Base-by-base conservation (phyloP, 805 yeast species). In the Lachancea lanzarotensis region DNA sequence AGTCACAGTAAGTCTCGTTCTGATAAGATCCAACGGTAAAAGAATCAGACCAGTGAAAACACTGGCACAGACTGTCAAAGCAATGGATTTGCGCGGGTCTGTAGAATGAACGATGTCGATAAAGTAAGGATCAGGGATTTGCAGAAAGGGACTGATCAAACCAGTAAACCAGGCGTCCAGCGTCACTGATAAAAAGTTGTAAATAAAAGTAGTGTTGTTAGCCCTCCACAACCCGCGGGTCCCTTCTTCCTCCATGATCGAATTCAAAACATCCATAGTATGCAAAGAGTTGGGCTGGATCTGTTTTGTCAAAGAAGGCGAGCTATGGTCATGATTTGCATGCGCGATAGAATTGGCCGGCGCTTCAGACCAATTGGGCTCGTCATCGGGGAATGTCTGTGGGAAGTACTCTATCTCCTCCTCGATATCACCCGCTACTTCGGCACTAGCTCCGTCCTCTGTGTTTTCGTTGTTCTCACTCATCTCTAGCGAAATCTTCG, bases 101-200 rank as follows among this genome's bases (percentile, higher is more conserved):
- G 89, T 78, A 10, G 93, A 82, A 56, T 85, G 93, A 17, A 86
- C 73, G 41, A 84, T 73, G 51, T 87, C 95, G 53, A 88, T 81
- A 60, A 88, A 83, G 49, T 81, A 79, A 2, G 96, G 96, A 60
- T 90, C 97, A 0, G 96, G 95, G 26, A 88, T 78, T 16, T 84
- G 82, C 42, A 85, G 63, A 38, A 86, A 67, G 2, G 96, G 93
- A 3, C 96, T 81, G 7, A 89, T 60, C 50, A 90, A 78, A 3
- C 96, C 96, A 0, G 95, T 84, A 39, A 89, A 72, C 97, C 98
- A 90, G 1, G 96, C 87, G 57, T 86, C 91, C 38, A 89, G 67
- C 0, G 95, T 84, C 40, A 80, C 78, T 2, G 82, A 77, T 16
- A 88, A 69, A 0, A 95, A 84, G 43, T 76, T 82, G 59, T 84